Conservation (phyloP, 495 filamentous ascomycete genomes). For the Haplographium delicatum region DNA sequence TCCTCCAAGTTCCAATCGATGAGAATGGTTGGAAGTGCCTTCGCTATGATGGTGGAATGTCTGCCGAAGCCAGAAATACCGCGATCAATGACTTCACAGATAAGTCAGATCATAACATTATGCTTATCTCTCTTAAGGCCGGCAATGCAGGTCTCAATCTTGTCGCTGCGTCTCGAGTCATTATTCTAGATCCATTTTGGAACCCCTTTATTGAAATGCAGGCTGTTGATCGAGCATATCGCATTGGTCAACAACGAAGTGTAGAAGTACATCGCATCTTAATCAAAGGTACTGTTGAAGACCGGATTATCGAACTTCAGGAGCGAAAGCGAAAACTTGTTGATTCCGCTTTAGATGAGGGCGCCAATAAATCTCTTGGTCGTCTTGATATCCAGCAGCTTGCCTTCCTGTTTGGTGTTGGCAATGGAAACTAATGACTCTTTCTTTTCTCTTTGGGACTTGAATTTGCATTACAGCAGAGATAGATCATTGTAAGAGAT, state of each 20-base stretch:
- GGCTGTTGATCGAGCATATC: slow-evolving; percentile 88
- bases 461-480: too few relatives aligned
- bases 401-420: slow-evolving; percentile 24
- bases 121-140: slow-evolving; percentile 86
- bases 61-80: slow-evolving; percentile 57
- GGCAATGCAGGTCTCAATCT: slow-evolving; percentile 92
- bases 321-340: slow-evolving; percentile 77
- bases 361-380: slow-evolving; percentile 21
- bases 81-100: slow-evolving; percentile 71
- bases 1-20: slow-evolving; percentile 82
- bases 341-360: slow-evolving; percentile 77
- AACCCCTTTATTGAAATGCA: slow-evolving; percentile 95
- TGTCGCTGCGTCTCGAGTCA: slow-evolving; percentile 77
- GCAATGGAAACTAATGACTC: not conserved
- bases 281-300: slow-evolving; percentile 76
- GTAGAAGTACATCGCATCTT: slow-evolving; percentile 81
- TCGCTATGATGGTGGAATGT: slow-evolving; percentile 89
- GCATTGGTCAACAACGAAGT: slow-evolving; percentile 72
- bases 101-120: slow-evolving; percentile 58
- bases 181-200: slow-evolving; percentile 95
- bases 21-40: slow-evolving; percentile 51
- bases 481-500: too few relatives aligned
- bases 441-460: too few relatives aligned
- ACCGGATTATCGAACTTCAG: slow-evolving; percentile 82
- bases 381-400: slow-evolving; percentile 21